phyloP scores from a whole-genome alignment of 768 basidiomycete genomes.

The Leccinum uliginosum region DNA sequence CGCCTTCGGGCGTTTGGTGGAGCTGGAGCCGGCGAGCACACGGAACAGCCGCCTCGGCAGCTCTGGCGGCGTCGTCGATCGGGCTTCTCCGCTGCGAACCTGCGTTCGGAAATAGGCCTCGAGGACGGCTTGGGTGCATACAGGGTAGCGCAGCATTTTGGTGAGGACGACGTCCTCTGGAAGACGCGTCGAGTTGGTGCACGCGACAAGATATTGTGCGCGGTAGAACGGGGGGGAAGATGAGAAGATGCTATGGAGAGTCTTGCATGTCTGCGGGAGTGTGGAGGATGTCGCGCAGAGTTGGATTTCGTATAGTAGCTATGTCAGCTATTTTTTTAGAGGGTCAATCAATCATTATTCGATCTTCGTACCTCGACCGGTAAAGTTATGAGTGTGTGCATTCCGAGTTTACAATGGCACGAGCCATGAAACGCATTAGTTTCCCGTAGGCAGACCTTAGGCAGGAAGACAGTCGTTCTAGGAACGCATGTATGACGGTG shows the following conservation, averaged over 20 bases:
- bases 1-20: background rate
- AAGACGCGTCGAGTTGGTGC: slow-evolving; percentile 18
- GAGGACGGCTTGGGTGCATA: slow-evolving; percentile 38
- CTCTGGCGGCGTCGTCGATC: slow-evolving; percentile 31
- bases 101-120: slow-evolving; percentile 39
- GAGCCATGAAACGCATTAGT: background rate
- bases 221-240: slow-evolving; percentile 53
- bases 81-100: background rate
- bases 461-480: too few species aligned
- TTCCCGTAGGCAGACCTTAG: too few species aligned
- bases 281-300: slow-evolving; percentile 59
- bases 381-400: slow-evolving; percentile 24
- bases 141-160: slow-evolving; percentile 43
- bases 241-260: slow-evolving; percentile 51
- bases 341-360: background rate
- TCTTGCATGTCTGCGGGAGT: slow-evolving; percentile 56
- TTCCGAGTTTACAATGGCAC: background rate
- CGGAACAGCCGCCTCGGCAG: slow-evolving; percentile 70
- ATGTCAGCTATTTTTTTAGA: slow-evolving; percentile 9
- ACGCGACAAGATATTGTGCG: slow-evolving; percentile 60
- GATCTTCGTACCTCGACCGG: slow-evolving; percentile 33
- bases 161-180: slow-evolving; percentile 32
- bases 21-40: slow-evolving; percentile 36
- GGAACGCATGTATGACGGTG: too few species aligned
- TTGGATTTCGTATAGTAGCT: slow-evolving; percentile 82